phyloP scores from a whole-genome alignment of 2,329 filamentous ascomycete species.

The Metarhizium humberi region DNA sequence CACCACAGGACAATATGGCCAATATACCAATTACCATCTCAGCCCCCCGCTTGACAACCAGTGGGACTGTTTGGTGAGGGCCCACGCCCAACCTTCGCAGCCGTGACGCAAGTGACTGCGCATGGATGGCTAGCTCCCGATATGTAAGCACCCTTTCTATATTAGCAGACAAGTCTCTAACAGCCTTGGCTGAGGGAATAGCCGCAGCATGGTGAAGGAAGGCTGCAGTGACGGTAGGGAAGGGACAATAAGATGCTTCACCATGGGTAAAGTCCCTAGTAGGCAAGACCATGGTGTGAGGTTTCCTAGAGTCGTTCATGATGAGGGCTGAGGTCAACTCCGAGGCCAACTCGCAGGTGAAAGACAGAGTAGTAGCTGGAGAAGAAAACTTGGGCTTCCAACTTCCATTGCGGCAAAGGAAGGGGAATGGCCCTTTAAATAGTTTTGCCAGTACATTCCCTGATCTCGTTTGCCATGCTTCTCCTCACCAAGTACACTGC shows the following conservation, averaged over 20 bases:
- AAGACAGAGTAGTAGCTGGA: neutral
- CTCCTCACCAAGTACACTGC: conserved; percentile 1
- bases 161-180: conserved; percentile 23
- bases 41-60: conserved; percentile 44
- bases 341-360: conserved; percentile 3
- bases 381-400: conserved; percentile 1
- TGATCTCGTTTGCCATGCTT: conserved; percentile 1
- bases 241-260: conserved; percentile 18
- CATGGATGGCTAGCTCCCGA: conserved; percentile 29
- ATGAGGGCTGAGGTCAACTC: conserved; percentile 3
- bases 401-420: neutral
- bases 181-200: conserved; percentile 27
- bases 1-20: conserved; percentile 45
- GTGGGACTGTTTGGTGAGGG: conserved; percentile 38
- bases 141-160: conserved; percentile 30
- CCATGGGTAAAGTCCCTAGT: conserved; percentile 8
- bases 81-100: conserved; percentile 29
- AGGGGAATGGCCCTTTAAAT: conserved; percentile 10
- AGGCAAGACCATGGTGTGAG: conserved; percentile 2
- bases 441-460: conserved; percentile 6
- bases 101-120: conserved; percentile 31
- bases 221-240: conserved; percentile 28
- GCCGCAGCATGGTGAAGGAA: conserved; percentile 28
- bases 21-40: conserved; percentile 50
- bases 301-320: conserved; percentile 8